Evolutionary conservation across 768 basidiomycete species (phyloP).

Genomic region (Boletus sp.): DNA sequence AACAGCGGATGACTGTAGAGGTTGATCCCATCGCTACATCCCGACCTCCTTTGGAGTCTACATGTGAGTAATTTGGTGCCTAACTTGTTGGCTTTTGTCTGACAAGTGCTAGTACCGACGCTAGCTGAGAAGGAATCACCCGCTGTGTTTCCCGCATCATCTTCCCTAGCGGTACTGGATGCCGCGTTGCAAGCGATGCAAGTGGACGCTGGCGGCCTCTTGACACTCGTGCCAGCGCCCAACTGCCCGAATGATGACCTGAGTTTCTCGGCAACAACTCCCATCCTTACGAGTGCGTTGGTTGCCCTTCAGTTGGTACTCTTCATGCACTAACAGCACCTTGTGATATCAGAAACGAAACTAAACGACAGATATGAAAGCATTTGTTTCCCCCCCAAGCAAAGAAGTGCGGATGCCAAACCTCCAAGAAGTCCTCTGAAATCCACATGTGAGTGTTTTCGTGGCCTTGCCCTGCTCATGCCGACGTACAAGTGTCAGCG

Average conservation of each 20-base stretch:
- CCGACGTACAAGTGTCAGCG: conserved; percentile 5
- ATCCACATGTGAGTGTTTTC: conserved; percentile 10
- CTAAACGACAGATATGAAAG: background rate
- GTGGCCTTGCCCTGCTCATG: background rate
- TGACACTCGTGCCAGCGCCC: background rate
- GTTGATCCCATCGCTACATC: background rate
- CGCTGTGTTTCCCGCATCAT: conserved; percentile 3
- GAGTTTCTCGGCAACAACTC: conserved; percentile 2
- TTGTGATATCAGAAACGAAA: background rate
- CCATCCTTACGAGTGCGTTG: background rate
- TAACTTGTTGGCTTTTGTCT: background rate
- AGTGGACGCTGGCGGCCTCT: background rate
- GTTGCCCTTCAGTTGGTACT: background rate
- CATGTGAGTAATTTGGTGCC: conserved; percentile 4
- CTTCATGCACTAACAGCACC: background rate
- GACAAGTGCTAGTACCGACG: conserved; percentile 1
- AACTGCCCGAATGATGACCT: background rate
- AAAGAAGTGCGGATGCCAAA: background rate
- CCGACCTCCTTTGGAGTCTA: background rate
- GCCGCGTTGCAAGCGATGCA: conserved; percentile 6
- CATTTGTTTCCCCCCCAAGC: background rate
- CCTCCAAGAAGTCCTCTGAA: background rate
- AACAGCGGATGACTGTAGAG: background rate
- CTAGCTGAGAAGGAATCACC: background rate
- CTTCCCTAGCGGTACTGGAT: conserved; percentile 16